Evolutionary conservation across 768 basidiomycete species (phyloP), one percentile per base, ranked within the genome.

Genomic region (Ephemerocybe angulata): DNA sequence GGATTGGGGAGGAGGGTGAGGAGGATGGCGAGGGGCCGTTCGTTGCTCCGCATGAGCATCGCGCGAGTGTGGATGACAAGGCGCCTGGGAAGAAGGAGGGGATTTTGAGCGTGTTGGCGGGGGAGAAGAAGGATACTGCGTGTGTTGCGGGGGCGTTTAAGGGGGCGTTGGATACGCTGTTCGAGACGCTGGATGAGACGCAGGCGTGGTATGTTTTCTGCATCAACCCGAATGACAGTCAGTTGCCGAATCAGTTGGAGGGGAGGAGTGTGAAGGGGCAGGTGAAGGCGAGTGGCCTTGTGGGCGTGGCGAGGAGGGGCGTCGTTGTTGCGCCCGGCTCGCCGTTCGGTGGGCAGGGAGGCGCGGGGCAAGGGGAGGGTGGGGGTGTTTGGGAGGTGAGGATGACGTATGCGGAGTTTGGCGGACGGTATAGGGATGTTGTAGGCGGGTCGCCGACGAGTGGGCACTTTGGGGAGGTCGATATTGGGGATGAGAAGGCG

Each of bases 171-270:
- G 88, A 94, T 63, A 88, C 86, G 0, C 78, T 97, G 15, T 90
- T 98, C 60, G 83, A 88, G 59, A 93, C 93, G 1, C 75, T 98
- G 24, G 86, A 88, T 52, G 95, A 97, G 62, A 89, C 92, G 15
- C 89, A 94, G 71, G 74, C 84, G 1, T 98, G 94, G 94, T 88
- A 86, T 62, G 80, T 97, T 17, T 92, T 96, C 71, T 97, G 93
- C 64, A 71, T 98, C 62, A 93, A 90, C 67, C 93, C 95, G 3
- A 99, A 98, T 65, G 94, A 98, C 72, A 87, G 92, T 24, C 96
- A 96, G 65, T 72, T 98, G 19, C 93, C 95, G 35, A 92, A 93
- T 66, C 95, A 98, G 67, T 75, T 98, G 50, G 96, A 98, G 73
- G 90, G 91, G 11, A 78, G 94, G 42, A 86, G 88, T 37, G 88